phyloP scores from a whole-genome alignment of 129 eudicot genomes.

The Pulicaria dysenterica region DNA sequence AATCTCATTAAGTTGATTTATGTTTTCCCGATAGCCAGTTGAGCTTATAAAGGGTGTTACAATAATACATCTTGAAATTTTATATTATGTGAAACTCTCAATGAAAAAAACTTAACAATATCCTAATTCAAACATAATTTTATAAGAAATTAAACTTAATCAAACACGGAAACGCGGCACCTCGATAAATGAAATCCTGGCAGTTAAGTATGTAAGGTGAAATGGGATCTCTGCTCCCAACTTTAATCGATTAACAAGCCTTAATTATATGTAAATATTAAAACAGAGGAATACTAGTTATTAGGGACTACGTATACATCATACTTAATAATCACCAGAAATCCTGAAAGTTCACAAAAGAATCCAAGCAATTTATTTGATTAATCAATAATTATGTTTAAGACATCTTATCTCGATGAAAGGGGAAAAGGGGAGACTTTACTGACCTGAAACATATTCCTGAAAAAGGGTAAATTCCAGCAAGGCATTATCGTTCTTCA shows the following conservation, averaged over 20 bases:
- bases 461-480: conserved; percentile 29
- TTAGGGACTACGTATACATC: too few species aligned
- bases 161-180: background rate
- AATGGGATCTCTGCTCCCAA: background rate
- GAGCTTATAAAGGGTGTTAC: too few species aligned
- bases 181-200: background rate
- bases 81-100: too few species aligned
- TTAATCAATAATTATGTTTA: background rate
- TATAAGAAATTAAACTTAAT: too few species aligned
- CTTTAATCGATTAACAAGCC: background rate
- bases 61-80: too few species aligned
- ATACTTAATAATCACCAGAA: background rate
- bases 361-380: background rate
- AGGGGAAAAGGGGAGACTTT: conserved; percentile 4
- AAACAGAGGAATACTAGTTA: background rate
- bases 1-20: too few species aligned
- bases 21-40: too few species aligned
- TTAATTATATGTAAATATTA: background rate
- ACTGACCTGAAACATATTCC: conserved; percentile 40
- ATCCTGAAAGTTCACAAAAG: background rate
- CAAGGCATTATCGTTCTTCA: conserved; percentile 11
- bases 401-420: background rate
- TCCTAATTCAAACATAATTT: too few species aligned
- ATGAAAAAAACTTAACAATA: too few species aligned
- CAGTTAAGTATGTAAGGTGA: background rate